Evolutionary conservation across 768 basidiomycete species (phyloP), one percentile per base, ranked within the genome.

Genomic region (Cantharellus anzutake): DNA sequence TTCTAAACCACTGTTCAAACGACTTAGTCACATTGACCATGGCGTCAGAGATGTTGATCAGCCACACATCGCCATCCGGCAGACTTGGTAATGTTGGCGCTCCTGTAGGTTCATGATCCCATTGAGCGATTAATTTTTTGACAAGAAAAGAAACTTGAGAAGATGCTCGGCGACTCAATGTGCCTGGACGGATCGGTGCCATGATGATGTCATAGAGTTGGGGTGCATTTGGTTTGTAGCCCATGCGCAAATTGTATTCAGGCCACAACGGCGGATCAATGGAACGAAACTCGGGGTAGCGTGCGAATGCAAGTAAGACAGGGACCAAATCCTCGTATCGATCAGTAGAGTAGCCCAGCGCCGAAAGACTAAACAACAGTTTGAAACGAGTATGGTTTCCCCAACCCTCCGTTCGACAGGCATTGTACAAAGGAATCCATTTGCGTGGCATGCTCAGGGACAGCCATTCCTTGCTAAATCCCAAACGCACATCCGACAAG

Each of bases 281-380:
- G 75, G 61, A 80, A 77, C 2, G 79, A 78, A 2, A 80, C 40
- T 59, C 70, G 73, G 59, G 75, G 78, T 5, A 80, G 64, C 0
- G 73, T 73, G 5, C 76, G 71, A 61, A 58, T n/a, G 57, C 57
- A 7, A 58, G 39, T 5, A 41, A 11, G 5, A 41, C 48, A 7
- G 39, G 57, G 7, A 58, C 34, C 5, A 58, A 35, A 42, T 5
- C 7, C 34, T 7, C 38, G 5, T 5, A 5, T 50, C 7, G 38
- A 5, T 16, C 7, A 5, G 39, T 50, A 5, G 7, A 50, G 57
- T 42, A 58, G 7, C 14, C 57, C 35, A 5, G 35, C 5, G 38
- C 11, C 5, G 35, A 50, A 5, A 58, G 34, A 5, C 7, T 7
- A 35, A 58, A 58, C 7, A 58, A 7, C 7, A 55, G 35, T 5